These are phyloP conservation scores for Streptanthus diversifolius DNA, from an alignment of 345 rosid species.

Conservation along the genomic window DNA sequence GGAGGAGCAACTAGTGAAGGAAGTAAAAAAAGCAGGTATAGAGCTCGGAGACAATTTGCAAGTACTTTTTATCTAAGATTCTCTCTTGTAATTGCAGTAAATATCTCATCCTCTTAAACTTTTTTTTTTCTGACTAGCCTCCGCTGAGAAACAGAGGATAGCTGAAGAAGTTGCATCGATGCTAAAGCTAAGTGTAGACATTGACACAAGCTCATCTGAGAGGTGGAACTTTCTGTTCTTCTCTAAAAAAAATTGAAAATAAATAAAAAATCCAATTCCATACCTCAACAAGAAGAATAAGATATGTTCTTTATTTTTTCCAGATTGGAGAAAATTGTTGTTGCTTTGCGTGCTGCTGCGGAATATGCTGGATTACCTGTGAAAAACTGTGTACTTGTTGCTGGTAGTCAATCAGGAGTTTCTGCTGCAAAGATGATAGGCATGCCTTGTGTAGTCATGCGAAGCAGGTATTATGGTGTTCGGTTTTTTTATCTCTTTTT, in stretches of 20 bases:
- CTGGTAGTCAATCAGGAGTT: constrained; percentile 83
- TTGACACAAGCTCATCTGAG: constrained; percentile 77
- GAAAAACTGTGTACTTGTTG: constrained; percentile 67
- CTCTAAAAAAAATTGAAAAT: background rate
- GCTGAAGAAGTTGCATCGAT: constrained; percentile 88
- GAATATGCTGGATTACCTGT: constrained; percentile 60
- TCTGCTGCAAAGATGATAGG: constrained; percentile 72
- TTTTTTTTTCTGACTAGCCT: constrained; percentile 44
- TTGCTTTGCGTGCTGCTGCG: constrained; percentile 85
- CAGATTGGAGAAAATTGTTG: constrained; percentile 73
- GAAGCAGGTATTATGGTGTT: constrained; percentile 75
- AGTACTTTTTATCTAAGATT: background rate
- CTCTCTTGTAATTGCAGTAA: constrained; percentile 2
- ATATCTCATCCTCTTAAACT: constrained; percentile 23
- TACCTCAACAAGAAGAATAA: background rate
- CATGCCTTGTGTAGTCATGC: constrained; percentile 79
- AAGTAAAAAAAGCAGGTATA: constrained; percentile 76
- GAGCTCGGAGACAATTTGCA: background rate
- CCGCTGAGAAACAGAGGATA: constrained; percentile 83
- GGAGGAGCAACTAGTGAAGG: constrained; percentile 74
- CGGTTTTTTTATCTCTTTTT: background rate
- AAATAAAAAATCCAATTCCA: background rate
- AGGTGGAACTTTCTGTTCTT: constrained; percentile 40
- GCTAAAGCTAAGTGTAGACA: constrained; percentile 74
- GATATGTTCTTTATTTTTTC: background rate